Evolutionary conservation across 768 basidiomycete genomes (phyloP).

Genomic region (Coprinopsis strossmayeri): DNA sequence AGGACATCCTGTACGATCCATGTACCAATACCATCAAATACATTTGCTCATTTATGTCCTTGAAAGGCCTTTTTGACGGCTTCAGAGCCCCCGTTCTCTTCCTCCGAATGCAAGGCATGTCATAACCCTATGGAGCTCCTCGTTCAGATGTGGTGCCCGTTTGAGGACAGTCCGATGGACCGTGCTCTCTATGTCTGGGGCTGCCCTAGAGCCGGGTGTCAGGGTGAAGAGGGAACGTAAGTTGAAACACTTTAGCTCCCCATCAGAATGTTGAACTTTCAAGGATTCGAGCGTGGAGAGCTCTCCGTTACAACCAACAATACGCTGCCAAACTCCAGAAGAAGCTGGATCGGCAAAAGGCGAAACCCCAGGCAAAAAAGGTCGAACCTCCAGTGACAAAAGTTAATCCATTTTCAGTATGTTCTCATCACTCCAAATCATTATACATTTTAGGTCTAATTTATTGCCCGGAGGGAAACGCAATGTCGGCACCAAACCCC

Average conservation of each 20-base stretch:
- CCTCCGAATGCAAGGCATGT: slow-evolving; percentile 69
- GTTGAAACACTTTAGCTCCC: slow-evolving; percentile 17
- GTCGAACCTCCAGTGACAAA: slow-evolving; percentile 19
- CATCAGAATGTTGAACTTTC: slow-evolving; percentile 10
- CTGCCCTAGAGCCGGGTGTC: slow-evolving; percentile 64
- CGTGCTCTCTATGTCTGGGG: slow-evolving; percentile 84
- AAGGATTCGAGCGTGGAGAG: slow-evolving; percentile 81
- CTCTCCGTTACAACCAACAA: slow-evolving; percentile 59
- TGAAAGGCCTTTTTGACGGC: slow-evolving; percentile 68
- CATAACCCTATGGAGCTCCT: slow-evolving; percentile 71
- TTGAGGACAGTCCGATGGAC: slow-evolving; percentile 80
- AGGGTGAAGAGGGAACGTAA: slow-evolving; percentile 73
- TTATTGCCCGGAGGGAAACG: slow-evolving; percentile 8
- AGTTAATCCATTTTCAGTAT: slow-evolving; percentile 67
- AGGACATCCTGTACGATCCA: slow-evolving; percentile 79
- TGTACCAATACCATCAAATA: slow-evolving; percentile 42
- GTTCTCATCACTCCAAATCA: slow-evolving; percentile 15
- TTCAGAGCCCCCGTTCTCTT: slow-evolving; percentile 52
- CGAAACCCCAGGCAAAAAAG: slow-evolving; percentile 26
- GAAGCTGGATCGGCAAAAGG: slow-evolving; percentile 39
- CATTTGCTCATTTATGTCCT: slow-evolving; percentile 25
- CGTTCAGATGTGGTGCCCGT: slow-evolving; percentile 86
- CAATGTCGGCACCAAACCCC: slow-evolving; percentile 21
- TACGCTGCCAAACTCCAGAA: slow-evolving; percentile 71
- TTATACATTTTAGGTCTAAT: background rate